Conservation (phyloP, 2,329 filamentous ascomycete genomes). For the Aureobasidium sp. region DNA sequence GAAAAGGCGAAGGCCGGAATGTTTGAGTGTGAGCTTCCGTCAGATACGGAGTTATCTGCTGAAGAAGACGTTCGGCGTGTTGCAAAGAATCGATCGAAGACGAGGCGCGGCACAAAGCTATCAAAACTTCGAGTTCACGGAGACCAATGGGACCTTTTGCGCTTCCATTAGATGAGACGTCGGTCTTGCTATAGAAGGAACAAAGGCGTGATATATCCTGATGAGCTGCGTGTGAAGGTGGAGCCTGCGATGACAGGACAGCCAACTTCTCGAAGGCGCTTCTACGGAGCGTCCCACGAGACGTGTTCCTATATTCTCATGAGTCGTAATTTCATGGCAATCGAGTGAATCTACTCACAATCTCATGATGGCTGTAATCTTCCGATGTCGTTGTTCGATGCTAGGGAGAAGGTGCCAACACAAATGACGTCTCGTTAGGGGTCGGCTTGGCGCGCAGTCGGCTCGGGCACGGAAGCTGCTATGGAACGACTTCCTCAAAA, state of each 20-base stretch:
- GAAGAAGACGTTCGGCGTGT: slow-evolving; percentile 70
- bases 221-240: slow-evolving; percentile 23
- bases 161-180: slow-evolving; percentile 20
- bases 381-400: background rate
- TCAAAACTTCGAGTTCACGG: slow-evolving; percentile 83
- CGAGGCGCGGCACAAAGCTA: slow-evolving; percentile 86
- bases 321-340: background rate
- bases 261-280: slow-evolving; percentile 47
- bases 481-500: background rate
- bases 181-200: slow-evolving; percentile 24
- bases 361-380: slow-evolving; percentile 6
- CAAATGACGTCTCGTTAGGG: slow-evolving; percentile 8
- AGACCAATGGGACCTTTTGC: slow-evolving; percentile 44
- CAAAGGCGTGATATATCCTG: slow-evolving; percentile 38
- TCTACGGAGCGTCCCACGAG: slow-evolving; percentile 32
- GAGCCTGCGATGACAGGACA: slow-evolving; percentile 36
- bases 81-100: slow-evolving; percentile 63
- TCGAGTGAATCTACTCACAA: background rate
- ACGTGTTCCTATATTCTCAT: slow-evolving; percentile 12
- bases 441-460: background rate
- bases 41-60: slow-evolving; percentile 75
- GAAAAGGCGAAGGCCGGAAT: slow-evolving; percentile 72
- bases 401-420: background rate
- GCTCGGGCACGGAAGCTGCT: background rate
- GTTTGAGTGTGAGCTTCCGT: slow-evolving; percentile 74